phyloP scores from a whole-genome alignment of 2,329 filamentous ascomycete species.

The Phaeoacremonium minimum region DNA sequence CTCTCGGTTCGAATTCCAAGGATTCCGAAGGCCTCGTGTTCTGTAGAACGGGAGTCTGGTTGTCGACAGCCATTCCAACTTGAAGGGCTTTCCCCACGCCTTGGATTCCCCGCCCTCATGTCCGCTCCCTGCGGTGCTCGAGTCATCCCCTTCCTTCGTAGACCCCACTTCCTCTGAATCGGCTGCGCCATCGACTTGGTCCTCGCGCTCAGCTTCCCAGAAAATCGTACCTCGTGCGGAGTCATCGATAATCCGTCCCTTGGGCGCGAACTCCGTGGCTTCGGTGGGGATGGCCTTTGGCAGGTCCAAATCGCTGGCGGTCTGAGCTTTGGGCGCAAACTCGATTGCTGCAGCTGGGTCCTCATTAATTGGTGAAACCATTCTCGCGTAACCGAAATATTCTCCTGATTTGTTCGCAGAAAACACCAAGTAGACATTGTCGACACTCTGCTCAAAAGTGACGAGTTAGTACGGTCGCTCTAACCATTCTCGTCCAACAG shows the following conservation, averaged over 20 bases:
- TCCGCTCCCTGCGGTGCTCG: conserved; percentile 30
- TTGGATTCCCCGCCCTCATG: conserved; percentile 46
- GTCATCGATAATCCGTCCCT: conserved; percentile 86
- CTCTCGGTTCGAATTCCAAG: conserved; percentile 92
- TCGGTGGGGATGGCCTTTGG: conserved; percentile 77
- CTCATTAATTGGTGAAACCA: conserved; percentile 79
- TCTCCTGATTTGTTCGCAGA: conserved; percentile 97
- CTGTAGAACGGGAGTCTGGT: conserved; percentile 81
- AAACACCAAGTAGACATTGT: conserved; percentile 88
- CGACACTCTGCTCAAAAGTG: conserved; percentile 52
- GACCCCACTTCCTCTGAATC: conserved; percentile 40
- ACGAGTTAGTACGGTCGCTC: neutral
- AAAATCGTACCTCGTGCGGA: conserved; percentile 93
- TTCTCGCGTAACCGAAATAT: conserved; percentile 92
- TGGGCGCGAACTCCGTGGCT: conserved; percentile 72
- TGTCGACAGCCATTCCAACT: conserved; percentile 85
- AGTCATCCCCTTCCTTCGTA: conserved; percentile 35
- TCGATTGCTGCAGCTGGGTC: conserved; percentile 67
- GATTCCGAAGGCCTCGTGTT: conserved; percentile 81
- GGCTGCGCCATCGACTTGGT: conserved; percentile 19
- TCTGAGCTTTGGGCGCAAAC: conserved; percentile 62
- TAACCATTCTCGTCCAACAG: neutral
- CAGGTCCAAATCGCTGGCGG: conserved; percentile 57
- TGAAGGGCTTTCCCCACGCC: conserved; percentile 87
- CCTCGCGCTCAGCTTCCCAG: conserved; percentile 72